Percentiles rank a stretch among this genome's conserved stretches.
Evolutionary conservation across 257 asterid species (phyloP).

Genomic region (Gentiana straminea): DNA sequence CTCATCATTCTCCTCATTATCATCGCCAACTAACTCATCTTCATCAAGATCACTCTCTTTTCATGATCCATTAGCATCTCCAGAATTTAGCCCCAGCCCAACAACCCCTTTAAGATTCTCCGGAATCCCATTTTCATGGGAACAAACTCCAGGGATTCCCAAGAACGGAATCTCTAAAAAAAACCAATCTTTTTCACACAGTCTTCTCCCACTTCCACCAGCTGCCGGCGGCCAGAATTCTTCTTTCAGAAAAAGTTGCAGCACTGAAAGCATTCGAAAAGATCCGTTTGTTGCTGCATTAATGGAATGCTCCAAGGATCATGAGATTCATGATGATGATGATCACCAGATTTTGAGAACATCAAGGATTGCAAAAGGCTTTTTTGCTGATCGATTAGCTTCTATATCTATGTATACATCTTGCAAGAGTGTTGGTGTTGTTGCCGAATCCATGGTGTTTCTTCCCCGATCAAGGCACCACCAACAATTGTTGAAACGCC

Average conservation of each 20-base stretch:
- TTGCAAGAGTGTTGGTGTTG: slow-evolving; percentile 49
- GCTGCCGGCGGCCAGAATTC: slow-evolving; percentile 11
- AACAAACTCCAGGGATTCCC: slow-evolving; percentile 70
- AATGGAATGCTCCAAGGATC: slow-evolving; percentile 57
- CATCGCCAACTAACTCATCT: slow-evolving; percentile 30
- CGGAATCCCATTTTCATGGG: slow-evolving; percentile 90
- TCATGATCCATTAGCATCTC: slow-evolving; percentile 26
- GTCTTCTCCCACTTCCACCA: slow-evolving; percentile 61
- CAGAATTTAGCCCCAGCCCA: slow-evolving; percentile 15
- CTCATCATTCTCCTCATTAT: slow-evolving; percentile 24
- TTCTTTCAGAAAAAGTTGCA: slow-evolving; percentile 28
- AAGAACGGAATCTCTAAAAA: slow-evolving; percentile 32
- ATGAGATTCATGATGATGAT: not conserved
- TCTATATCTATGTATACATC: slow-evolving; percentile 25
- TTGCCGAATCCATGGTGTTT: slow-evolving; percentile 51
- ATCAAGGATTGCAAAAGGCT: slow-evolving; percentile 22
- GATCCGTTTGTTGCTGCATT: slow-evolving; percentile 75
- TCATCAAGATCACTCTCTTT: slow-evolving; percentile 12
- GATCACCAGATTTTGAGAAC: slow-evolving; percentile 14
- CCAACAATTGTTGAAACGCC: no score
- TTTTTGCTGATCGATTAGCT: slow-evolving; percentile 41
- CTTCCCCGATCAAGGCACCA: slow-evolving; percentile 28
- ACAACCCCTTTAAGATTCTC: slow-evolving; percentile 20
- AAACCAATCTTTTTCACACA: slow-evolving; percentile 8
- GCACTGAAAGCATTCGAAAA: slow-evolving; percentile 15